Percentiles rank a stretch among this genome's conserved stretches.
Conservation (phyloP, 306 rosid species). For the Trifolium repens region DNA sequence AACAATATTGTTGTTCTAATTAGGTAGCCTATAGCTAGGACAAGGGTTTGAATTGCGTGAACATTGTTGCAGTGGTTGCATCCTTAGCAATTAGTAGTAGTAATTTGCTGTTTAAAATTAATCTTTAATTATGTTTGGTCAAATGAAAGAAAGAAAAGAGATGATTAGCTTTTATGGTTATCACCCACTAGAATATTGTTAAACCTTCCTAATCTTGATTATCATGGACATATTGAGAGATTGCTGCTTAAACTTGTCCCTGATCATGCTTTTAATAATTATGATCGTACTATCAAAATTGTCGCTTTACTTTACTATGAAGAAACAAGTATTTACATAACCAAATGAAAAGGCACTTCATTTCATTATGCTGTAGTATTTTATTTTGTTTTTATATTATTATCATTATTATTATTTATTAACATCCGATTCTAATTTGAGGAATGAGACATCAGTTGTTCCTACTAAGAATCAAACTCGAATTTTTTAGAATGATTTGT, state of each 20-base stretch:
- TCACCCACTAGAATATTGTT: conserved; percentile 28
- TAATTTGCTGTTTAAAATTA: conserved; percentile 11
- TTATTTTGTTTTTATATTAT: no score
- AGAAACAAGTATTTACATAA: conserved; percentile 9
- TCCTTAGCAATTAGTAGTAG: conserved; percentile 18
- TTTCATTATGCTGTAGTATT: background rate
- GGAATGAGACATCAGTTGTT: no score
- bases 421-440: no score
- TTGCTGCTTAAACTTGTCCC: conserved; percentile 51
- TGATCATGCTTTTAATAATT: conserved; percentile 47
- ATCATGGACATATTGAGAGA: conserved; percentile 13
- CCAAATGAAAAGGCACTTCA: conserved; percentile 32
- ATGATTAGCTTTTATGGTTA: conserved; percentile 7
- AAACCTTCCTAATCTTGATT: conserved; percentile 35
- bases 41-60: conserved; percentile 20
- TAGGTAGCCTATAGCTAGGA: background rate
- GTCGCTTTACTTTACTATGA: no score
- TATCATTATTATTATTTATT: no score
- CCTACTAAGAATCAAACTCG: no score
- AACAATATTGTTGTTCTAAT: conserved; percentile 12
- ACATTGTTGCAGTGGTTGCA: conserved; percentile 31
- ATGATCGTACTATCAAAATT: background rate
- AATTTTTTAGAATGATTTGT: no score
- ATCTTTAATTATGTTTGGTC: conserved; percentile 37
- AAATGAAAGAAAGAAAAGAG: background rate